Evolutionary conservation across 331 rosid genomes (phyloP).

Genomic region (Rosa hybrid): DNA sequence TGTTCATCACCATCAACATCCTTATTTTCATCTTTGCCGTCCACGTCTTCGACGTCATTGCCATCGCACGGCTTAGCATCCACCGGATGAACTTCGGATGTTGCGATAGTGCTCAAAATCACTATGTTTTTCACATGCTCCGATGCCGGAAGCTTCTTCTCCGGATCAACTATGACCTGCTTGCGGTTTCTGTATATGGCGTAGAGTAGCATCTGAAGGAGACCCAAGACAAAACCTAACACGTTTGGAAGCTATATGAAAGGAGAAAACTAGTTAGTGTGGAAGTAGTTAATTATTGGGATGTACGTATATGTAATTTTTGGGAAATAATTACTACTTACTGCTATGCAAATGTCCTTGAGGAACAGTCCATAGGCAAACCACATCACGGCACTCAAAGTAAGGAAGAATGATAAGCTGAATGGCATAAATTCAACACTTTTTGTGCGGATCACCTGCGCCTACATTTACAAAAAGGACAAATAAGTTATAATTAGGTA

Average conservation of each 20-base stretch:
- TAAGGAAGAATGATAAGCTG: conserved; percentile 70
- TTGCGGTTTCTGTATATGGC: conserved; percentile 53
- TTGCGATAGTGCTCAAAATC: conserved; percentile 21
- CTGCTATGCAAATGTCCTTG: conserved; percentile 80
- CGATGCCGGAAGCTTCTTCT: conserved; percentile 36
- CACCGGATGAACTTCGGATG: conserved; percentile 35
- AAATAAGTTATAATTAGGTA: not conserved
- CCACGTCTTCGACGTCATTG: not conserved
- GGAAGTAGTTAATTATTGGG: not conserved
- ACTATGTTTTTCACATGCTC: conserved; percentile 40
- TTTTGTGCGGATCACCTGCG: conserved; percentile 67
- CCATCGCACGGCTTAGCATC: conserved; percentile 1
- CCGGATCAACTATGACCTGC: conserved; percentile 9
- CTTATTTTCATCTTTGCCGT: not conserved
- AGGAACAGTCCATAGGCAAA: conserved; percentile 75
- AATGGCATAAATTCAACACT: conserved; percentile 96
- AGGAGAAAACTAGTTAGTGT: not conserved
- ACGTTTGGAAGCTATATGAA: conserved; percentile 68
- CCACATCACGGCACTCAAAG: conserved; percentile 85
- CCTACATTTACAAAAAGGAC: conserved; percentile 31
- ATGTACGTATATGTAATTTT: not conserved
- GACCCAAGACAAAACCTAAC: conserved; percentile 71
- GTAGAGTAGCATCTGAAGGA: conserved; percentile 80
- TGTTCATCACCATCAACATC: not conserved
- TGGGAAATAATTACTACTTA: conserved; percentile 35